These are phyloP conservation scores for Acacia pycnantha DNA, from an alignment of 331 rosid species.

Conservation along the genomic window DNA sequence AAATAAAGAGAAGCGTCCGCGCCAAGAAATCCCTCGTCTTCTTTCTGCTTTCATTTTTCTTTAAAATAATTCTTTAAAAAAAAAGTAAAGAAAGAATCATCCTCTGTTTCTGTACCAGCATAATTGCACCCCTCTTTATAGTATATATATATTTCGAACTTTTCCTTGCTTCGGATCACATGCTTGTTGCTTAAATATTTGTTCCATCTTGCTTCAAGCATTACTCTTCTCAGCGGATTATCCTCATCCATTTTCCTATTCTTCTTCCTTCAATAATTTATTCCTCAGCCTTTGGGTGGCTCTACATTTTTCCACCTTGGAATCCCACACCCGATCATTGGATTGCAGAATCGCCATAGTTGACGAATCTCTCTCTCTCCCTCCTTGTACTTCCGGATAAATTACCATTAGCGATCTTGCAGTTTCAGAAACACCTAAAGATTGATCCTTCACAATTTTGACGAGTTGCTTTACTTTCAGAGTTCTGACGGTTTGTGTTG, in stretches of 20 bases:
- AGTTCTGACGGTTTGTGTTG: not conserved
- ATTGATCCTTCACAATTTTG: constrained; percentile 6
- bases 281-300: constrained; percentile 5
- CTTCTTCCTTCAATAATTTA: not conserved
- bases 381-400: not conserved
- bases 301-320: constrained; percentile 31
- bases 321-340: not conserved
- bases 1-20: not conserved
- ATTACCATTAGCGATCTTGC: not conserved
- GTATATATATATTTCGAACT: not conserved
- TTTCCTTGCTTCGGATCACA: constrained; percentile 20
- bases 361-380: not conserved
- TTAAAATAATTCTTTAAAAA: not conserved
- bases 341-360: not conserved
- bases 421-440: not conserved
- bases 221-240: constrained; percentile 20
- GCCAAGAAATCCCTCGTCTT: not conserved
- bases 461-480: constrained; percentile 27
- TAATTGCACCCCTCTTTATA: constrained; percentile 24
- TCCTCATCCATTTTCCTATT: constrained; percentile 24
- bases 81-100: constrained; percentile 1
- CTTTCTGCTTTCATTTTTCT: not conserved
- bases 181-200: constrained; percentile 13
- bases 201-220: constrained; percentile 13
- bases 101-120: not conserved